Base-by-base conservation (phyloP, 2,329 filamentous ascomycete species). In the Didymella keratinophila region DNA sequence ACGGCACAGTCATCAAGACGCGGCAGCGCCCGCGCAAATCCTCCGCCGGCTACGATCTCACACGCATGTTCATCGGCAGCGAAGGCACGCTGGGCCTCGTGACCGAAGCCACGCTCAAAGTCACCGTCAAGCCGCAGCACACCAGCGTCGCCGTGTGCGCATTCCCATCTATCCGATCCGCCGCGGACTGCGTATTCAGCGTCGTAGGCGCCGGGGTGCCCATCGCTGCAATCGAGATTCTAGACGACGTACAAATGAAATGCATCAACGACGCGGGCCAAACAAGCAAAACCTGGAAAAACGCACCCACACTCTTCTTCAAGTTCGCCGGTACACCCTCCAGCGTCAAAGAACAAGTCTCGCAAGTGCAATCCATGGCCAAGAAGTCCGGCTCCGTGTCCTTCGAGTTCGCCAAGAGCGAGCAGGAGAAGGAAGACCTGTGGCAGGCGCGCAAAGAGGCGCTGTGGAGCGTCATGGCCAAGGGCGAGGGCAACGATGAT, bases 21-120 rank as follows among this genome's bases (percentile, higher is more conserved):
- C 85, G 91, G 62, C 92, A 96, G 77, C 86, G 93, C 47, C 92
- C 93, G 11, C 86, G 93, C 66, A 97, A 97, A 82, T 93, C 90
- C 71, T 93, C 89, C 54, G 93, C 93, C 30, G 93, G 93, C 25
- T 97, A 97, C 78, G 93, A 97, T 75, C 84, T 97, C 50, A 97
- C 92, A 2, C 89, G 89, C 70, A 85, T 96, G 59, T 95, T 97
- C 77, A 90, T 97, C 76, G 93, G 93, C 44, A 93, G 89, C 67
- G 93, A 97, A 80, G 93, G 93, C 46, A 97, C 93, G 0, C 86
- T 97, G 1, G 93, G 93, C 9, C 85, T 97, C 12, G 91, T 97
- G 37, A 97, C 93, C 0, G 93, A 97, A 80, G 93, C 93, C 4
- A 93, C 89, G 2, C 82, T 97, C 67, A 96, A 96, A 79, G 82